Conservation (phyloP, 768 basidiomycete genomes). For the Tricholoma flavovirens region DNA sequence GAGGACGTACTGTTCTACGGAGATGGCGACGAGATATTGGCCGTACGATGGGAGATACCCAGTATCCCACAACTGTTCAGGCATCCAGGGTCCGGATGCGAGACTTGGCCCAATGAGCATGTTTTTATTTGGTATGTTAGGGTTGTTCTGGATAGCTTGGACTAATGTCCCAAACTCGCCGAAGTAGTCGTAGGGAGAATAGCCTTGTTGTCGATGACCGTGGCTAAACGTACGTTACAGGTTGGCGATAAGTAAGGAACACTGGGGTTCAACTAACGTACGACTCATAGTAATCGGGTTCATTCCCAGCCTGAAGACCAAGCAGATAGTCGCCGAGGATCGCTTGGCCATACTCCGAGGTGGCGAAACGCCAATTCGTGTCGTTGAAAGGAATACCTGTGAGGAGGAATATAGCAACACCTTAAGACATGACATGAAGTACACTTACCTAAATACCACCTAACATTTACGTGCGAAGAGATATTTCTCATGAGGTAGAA, state of each 20-base stretch:
- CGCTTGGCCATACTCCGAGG: constrained; percentile 51
- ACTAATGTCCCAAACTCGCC: constrained; percentile 49
- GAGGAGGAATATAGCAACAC: not conserved
- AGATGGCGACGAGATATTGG: constrained; percentile 36
- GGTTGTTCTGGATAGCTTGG: constrained; percentile 36
- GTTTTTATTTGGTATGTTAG: constrained; percentile 28
- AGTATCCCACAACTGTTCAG: constrained; percentile 48
- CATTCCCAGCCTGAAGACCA: constrained; percentile 68
- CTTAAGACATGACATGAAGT: not conserved
- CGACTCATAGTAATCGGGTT: constrained; percentile 44
- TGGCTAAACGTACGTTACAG: not conserved
- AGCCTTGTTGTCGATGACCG: constrained; percentile 12
- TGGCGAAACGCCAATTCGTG: constrained; percentile 46
- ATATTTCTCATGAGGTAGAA: constrained; percentile 64
- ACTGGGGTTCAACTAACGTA: not conserved
- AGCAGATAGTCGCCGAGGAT: constrained; percentile 57
- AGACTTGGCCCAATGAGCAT: constrained; percentile 56
- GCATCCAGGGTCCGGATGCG: constrained; percentile 47
- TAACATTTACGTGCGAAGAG: constrained; percentile 50
- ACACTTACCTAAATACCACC: constrained; percentile 56
- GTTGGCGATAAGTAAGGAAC: not conserved
- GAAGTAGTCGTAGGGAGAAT: constrained; percentile 28
- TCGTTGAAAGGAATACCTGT: constrained; percentile 62
- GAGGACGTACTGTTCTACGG: constrained; percentile 50
- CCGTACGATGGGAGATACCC: constrained; percentile 42